These are phyloP conservation scores for Gardenia jasminoides DNA, from an alignment of 257 asterid genomes.

Conservation along the genomic window DNA sequence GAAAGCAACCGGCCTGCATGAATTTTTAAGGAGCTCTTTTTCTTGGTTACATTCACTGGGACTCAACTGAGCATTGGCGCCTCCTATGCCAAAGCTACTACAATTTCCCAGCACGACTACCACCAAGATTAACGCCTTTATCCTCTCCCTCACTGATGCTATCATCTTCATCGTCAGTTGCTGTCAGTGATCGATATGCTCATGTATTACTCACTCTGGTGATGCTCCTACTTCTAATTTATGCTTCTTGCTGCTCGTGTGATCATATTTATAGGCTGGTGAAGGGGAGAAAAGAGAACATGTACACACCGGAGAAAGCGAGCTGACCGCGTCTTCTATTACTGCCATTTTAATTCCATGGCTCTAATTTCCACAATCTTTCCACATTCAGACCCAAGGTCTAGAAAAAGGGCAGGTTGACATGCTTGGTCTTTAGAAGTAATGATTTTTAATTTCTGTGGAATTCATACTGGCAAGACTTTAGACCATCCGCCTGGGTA, in stretches of 20 bases:
- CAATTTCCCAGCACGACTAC: background rate
- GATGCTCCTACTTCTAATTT: too few relatives aligned
- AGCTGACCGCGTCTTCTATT: background rate
- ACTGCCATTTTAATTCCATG: too few relatives aligned
- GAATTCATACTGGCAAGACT: too few relatives aligned
- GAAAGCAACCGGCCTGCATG: background rate
- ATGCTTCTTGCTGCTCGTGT: background rate
- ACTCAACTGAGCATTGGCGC: background rate
- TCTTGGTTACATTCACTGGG: background rate
- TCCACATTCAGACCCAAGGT: too few relatives aligned
- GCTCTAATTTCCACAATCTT: background rate
- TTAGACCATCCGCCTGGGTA: too few relatives aligned
- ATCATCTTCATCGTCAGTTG: background rate
- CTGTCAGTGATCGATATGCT: too few relatives aligned
- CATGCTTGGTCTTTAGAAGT: too few relatives aligned
- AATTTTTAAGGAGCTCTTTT: background rate
- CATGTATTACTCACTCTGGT: background rate
- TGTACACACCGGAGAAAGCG: background rate
- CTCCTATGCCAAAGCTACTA: background rate
- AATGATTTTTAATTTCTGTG: too few relatives aligned
- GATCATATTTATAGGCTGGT: background rate
- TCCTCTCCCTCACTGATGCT: background rate
- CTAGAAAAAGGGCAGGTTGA: too few relatives aligned
- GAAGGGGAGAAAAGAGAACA: too few relatives aligned
- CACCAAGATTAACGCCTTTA: background rate